Percentiles rank a stretch among this genome's conserved stretches.
Conservation (phyloP, 768 basidiomycete genomes). For the Boletus fagicola region DNA sequence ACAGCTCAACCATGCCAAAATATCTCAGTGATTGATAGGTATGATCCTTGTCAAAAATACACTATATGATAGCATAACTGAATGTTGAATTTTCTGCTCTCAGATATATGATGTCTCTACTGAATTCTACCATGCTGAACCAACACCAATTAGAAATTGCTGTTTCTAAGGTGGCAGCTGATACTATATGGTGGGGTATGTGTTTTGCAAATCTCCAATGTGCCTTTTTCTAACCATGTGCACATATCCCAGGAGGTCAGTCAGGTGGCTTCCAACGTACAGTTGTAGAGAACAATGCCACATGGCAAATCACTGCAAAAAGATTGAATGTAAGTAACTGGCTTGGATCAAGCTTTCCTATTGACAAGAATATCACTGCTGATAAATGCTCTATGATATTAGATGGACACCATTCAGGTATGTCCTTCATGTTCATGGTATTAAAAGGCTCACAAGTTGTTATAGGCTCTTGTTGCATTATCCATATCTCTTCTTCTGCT, state of each 20-base stretch:
- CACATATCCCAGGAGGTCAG: background rate
- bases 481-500: background rate
- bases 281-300: background rate
- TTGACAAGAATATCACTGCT: background rate
- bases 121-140: background rate
- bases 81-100: too few species aligned
- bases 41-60: too few species aligned
- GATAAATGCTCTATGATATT: background rate
- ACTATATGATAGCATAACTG: too few species aligned
- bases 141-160: background rate
- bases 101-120: background rate
- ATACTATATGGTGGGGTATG: background rate
- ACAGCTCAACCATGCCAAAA: background rate
- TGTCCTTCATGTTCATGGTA: background rate
- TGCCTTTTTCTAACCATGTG: too few species aligned
- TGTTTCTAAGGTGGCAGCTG: background rate
- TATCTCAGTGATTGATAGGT: background rate
- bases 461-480: background rate
- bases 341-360: background rate
- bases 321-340: background rate
- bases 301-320: background rate
- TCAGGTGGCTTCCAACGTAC: background rate
- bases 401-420: background rate
- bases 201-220: background rate
- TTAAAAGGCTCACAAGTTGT: background rate